Base-by-base conservation (phyloP, 83 land plant genomes). In the Picea abies region DNA sequence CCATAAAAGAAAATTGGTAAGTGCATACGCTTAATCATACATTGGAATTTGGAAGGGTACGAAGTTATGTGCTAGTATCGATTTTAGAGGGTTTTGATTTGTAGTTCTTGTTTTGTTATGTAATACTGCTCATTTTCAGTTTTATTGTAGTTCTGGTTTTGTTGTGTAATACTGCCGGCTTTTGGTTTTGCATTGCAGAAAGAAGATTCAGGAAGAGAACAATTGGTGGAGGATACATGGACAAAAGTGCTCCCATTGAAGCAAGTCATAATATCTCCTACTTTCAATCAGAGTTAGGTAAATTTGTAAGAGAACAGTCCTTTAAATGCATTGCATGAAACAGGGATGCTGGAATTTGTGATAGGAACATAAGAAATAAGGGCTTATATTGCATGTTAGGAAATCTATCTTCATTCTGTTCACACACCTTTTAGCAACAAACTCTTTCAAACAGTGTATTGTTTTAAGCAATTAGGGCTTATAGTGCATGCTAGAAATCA, bases 1-100 rank as follows among this genome's bases (percentile, higher is more conserved):
- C 29, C 56, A 15, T 9, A 83, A 83, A 77, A 83, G 84, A 64
- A 83, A 83, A 79, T 7, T 12, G 71, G 84, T 83, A 22, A 37
- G 70, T 73, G 56, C 77, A 47, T 10, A 47, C 3, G 39, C 20
- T 72, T 1, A 72, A 35, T 72, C 44, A 39, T 41, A 72, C 22
- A 39, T 44, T 72, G 26, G 41, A 44, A 73, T 44, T 10, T 20
- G 25, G 3, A 22, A 44, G 47, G 19, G 60, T 14, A 73, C 47
- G 77, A 73, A 73, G 22, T 73, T 20, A 2, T 73, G 25, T 73
- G 60, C 60, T 56, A 56, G 60, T 56, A 12, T 56, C 22, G 26
- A 10, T 44, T 44, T 41, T 0, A 73, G 58, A 73, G 3, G 77
- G 23, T 47, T 47, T 56, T 17, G 12, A n/a, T 22, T 2, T 47